phyloP scores from a whole-genome alignment of 2,329 filamentous ascomycete species.

The Arachnopeziza araneosa region DNA sequence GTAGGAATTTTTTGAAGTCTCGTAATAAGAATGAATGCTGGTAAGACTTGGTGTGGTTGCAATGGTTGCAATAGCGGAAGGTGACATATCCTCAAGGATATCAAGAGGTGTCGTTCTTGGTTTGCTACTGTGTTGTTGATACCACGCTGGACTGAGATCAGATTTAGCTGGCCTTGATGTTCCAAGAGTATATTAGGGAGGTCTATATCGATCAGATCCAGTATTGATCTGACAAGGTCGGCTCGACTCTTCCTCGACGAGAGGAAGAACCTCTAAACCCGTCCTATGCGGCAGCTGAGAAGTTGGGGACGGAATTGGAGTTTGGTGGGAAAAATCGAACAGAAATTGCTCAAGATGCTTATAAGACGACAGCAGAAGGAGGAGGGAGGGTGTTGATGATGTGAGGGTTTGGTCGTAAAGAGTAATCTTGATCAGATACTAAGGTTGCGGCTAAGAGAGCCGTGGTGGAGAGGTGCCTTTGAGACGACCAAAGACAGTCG shows the following conservation, averaged over 20 bases:
- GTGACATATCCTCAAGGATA: constrained; percentile 52
- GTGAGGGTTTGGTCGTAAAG: constrained; percentile 57
- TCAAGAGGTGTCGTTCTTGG: constrained; percentile 5
- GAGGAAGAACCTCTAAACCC: constrained; percentile 98
- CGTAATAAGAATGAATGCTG: constrained; percentile 26
- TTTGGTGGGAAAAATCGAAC: constrained; percentile 45
- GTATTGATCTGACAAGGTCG: constrained; percentile 90
- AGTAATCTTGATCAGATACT: constrained; percentile 66
- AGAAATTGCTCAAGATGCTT: constrained; percentile 45
- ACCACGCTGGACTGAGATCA: neutral
- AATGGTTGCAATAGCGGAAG: constrained; percentile 55
- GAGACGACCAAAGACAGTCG: constrained; percentile 57
- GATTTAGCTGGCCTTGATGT: constrained; percentile 9
- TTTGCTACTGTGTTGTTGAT: neutral
- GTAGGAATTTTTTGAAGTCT: constrained; percentile 23
- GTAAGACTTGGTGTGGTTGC: constrained; percentile 33
- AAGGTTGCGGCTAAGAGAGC: constrained; percentile 57
- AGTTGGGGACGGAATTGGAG: constrained; percentile 52
- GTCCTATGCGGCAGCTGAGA: constrained; percentile 99
- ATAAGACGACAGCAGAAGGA: constrained; percentile 42
- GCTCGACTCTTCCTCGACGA: constrained; percentile 98
- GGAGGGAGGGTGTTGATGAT: constrained; percentile 62
- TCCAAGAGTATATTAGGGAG: constrained; percentile 68
- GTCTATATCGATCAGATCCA: constrained; percentile 90
- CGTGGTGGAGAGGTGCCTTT: constrained; percentile 60